phyloP scores from a whole-genome alignment of 768 basidiomycete species.

The Serendipita vermifera region DNA sequence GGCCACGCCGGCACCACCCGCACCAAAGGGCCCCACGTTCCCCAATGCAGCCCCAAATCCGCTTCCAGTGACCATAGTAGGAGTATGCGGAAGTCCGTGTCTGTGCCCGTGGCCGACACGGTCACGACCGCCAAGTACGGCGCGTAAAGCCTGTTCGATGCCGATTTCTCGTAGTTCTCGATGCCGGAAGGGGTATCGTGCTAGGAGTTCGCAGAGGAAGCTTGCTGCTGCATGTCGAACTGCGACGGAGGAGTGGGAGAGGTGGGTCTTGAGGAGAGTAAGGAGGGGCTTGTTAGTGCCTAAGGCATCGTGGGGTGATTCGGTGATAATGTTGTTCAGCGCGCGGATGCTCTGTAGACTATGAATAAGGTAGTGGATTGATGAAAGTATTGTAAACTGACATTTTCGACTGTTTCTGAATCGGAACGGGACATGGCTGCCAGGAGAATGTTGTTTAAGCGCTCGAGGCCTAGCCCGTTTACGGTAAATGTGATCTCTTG shows the following conservation, averaged over 20 bases:
- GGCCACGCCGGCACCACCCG: neutral
- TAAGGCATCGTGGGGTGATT: constrained; percentile 40
- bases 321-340: constrained; percentile 60
- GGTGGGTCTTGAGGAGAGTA: constrained; percentile 38
- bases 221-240: constrained; percentile 48
- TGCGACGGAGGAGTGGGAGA: constrained; percentile 46
- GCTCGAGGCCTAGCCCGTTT: constrained; percentile 35
- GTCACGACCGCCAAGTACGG: constrained; percentile 31
- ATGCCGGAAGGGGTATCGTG: constrained; percentile 26
- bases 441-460: constrained; percentile 35
- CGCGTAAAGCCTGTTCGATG: constrained; percentile 32
- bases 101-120: neutral
- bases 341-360: constrained; percentile 39
- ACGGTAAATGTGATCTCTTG: constrained; percentile 52
- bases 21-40: neutral
- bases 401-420: constrained; percentile 44
- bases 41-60: neutral
- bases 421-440: constrained; percentile 37
- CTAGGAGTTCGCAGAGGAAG: constrained; percentile 46
- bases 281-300: constrained; percentile 41
- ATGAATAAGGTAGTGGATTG: neutral
- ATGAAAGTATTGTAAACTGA: constrained; percentile 17
- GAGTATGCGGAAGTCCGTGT: no score
- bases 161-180: constrained; percentile 32
- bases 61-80: constrained; percentile 14